phyloP scores from a whole-genome alignment of 2,329 filamentous ascomycete species.

The Parastagonospora avenae region DNA sequence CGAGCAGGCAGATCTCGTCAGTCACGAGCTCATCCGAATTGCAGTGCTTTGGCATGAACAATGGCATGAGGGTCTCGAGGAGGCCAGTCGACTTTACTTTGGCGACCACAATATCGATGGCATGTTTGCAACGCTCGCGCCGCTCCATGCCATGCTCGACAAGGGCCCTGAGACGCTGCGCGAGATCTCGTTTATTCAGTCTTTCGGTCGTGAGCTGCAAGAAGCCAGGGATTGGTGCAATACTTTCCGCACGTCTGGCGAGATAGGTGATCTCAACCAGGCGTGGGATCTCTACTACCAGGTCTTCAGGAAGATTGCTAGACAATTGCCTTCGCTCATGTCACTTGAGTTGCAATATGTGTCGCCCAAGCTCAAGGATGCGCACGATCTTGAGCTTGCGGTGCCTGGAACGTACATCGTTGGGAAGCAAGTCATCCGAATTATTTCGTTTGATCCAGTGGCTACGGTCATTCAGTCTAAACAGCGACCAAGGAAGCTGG shows the following conservation, averaged over 20 bases:
- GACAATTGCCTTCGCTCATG: constrained; percentile 91
- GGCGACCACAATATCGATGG: constrained; percentile 96
- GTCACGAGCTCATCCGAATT: constrained; percentile 94
- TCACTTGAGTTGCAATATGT: constrained; percentile 95
- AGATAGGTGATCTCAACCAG: constrained; percentile 93
- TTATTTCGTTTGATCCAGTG: constrained; percentile 87
- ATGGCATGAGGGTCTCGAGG: constrained; percentile 97
- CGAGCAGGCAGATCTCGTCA: constrained; percentile 93
- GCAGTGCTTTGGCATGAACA: constrained; percentile 98
- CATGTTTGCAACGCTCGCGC: constrained; percentile 91
- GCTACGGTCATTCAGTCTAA: constrained; percentile 95
- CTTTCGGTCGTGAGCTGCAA: constrained; percentile 91
- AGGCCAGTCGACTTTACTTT: constrained; percentile 95
- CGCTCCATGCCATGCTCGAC: constrained; percentile 89
- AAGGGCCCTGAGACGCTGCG: constrained; percentile 88
- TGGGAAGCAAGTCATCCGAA: constrained; percentile 77
- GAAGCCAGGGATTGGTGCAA: constrained; percentile 97
- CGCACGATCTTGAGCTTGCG: constrained; percentile 84
- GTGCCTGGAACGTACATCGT: constrained; percentile 95
- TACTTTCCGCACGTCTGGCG: constrained; percentile 84
- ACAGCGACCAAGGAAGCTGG: constrained; percentile 89
- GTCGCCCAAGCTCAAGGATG: constrained; percentile 87
- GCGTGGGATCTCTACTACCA: constrained; percentile 99
- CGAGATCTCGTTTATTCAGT: constrained; percentile 96
- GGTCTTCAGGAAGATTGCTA: constrained; percentile 92